A percentile compares a stretch with the other conserved stretches of the same genome.
Evolutionary conservation across 2,329 filamentous ascomycete species (phyloP).

Genomic region (Fusarium torreyae): DNA sequence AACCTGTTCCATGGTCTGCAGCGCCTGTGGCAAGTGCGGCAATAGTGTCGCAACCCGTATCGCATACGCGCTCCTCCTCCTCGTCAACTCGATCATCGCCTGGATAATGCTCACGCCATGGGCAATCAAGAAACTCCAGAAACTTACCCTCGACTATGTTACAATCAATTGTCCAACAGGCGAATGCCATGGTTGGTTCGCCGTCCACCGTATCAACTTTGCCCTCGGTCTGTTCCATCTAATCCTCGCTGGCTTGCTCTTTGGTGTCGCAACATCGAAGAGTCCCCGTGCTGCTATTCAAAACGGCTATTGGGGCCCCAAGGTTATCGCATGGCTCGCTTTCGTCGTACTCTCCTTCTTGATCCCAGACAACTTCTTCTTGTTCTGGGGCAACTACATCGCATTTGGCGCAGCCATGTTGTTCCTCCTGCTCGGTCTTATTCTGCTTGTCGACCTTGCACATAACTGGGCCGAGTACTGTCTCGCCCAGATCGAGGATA

Average conservation of each 20-base stretch:
- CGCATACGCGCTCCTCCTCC: slow-evolving; percentile 93
- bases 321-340: slow-evolving; percentile 89
- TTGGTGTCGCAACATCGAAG: slow-evolving; percentile 89
- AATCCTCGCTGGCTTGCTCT: slow-evolving; percentile 84
- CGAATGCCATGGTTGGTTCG: slow-evolving; percentile 94
- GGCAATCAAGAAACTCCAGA: slow-evolving; percentile 96
- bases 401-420: slow-evolving; percentile 90
- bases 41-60: slow-evolving; percentile 98
- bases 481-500: slow-evolving; percentile 91
- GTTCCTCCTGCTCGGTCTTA: slow-evolving; percentile 92
- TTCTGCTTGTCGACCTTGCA: slow-evolving; percentile 93
- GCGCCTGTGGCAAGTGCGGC: slow-evolving; percentile 95
- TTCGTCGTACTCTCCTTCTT: slow-evolving; percentile 94
- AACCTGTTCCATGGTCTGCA: slow-evolving; percentile 96
- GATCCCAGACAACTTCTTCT: slow-evolving; percentile 94
- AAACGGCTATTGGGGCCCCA: slow-evolving; percentile 99
- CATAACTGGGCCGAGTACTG: slow-evolving; percentile 99
- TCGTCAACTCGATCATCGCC: slow-evolving; percentile 95
- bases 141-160: slow-evolving; percentile 94
- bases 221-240: slow-evolving; percentile 95
- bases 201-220: slow-evolving; percentile 98
- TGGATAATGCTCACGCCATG: slow-evolving; percentile 99
- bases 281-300: slow-evolving; percentile 90
- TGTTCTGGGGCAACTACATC: slow-evolving; percentile 96
- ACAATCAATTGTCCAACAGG: slow-evolving; percentile 93